Percentiles rank a stretch among this genome's conserved stretches.
These are phyloP conservation scores for Gossypium bickii DNA, from an alignment of 345 rosid genomes.

Conservation along the genomic window DNA sequence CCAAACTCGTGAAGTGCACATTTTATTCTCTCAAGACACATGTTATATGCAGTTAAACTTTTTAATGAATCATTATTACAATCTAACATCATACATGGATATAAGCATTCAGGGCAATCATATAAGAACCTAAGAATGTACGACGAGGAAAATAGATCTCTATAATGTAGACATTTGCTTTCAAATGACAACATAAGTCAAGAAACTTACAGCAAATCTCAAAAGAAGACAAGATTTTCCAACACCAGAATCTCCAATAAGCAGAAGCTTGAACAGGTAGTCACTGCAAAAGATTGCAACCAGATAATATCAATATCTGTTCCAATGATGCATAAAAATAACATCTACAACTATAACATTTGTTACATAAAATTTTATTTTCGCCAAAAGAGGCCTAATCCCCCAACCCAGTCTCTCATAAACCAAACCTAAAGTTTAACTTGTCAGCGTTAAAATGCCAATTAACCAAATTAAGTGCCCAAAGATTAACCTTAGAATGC, in stretches of 20 bases:
- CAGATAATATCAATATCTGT: background rate
- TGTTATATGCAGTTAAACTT: too few relatives aligned
- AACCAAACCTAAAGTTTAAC: background rate
- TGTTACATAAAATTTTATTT: background rate
- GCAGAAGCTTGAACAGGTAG: slow-evolving; percentile 57
- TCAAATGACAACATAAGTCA: background rate
- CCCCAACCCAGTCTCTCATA: background rate
- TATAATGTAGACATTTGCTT: background rate
- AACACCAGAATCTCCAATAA: slow-evolving; percentile 62
- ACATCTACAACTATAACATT: background rate
- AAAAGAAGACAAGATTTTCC: slow-evolving; percentile 60
- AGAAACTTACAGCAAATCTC: slow-evolving; percentile 47
- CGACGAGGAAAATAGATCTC: background rate
- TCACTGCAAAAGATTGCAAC: slow-evolving; percentile 35
- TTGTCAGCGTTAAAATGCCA: background rate
- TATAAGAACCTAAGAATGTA: background rate
- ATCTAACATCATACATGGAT: too few relatives aligned
- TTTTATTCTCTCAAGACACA: too few relatives aligned
- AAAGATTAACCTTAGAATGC: background rate
- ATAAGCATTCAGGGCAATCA: too few relatives aligned
- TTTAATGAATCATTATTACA: too few relatives aligned
- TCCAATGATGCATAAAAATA: background rate
- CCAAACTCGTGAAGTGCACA: background rate
- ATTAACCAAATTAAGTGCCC: background rate
- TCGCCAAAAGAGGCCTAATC: background rate